Percentiles rank a stretch among this genome's conserved stretches.
These are phyloP conservation scores for Syncephalastrum racemosum DNA, from an alignment of 371 early-diverging fungal species.

Conservation along the genomic window DNA sequence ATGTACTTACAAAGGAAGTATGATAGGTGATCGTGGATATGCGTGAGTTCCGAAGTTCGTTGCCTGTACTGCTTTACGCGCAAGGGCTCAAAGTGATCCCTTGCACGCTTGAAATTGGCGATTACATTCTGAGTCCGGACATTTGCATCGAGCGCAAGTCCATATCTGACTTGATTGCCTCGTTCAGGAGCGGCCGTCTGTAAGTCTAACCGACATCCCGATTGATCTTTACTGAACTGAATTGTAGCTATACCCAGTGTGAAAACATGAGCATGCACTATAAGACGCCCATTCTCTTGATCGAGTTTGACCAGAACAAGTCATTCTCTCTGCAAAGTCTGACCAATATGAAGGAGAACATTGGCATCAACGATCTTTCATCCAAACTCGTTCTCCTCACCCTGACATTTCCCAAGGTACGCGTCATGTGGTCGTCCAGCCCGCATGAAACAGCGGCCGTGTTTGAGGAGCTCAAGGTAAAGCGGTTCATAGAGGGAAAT, in stretches of 20 bases:
- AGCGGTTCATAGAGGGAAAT: not conserved
- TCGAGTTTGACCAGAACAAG: conserved; percentile 92
- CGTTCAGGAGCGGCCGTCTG: conserved; percentile 87
- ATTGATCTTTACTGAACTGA: not conserved
- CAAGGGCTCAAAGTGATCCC: conserved; percentile 78
- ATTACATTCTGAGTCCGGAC: conserved; percentile 88
- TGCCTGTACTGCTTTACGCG: conserved; percentile 89
- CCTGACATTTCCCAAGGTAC: conserved; percentile 83
- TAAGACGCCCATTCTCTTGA: conserved; percentile 77
- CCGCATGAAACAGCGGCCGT: conserved; percentile 86
- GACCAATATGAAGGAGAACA: conserved; percentile 59
- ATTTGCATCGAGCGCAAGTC: conserved; percentile 96
- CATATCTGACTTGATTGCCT: conserved; percentile 85
- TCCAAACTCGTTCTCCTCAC: conserved; percentile 82
- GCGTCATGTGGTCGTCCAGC: conserved; percentile 89
- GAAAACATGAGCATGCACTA: conserved; percentile 91
- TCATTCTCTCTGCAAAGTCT: conserved; percentile 71
- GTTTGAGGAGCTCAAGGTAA: conserved; percentile 87
- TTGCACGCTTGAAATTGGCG: conserved; percentile 91
- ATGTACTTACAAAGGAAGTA: not conserved
- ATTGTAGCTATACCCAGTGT: conserved; percentile 78
- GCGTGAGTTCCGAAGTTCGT: conserved; percentile 91
- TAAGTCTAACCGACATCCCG: conserved; percentile 33
- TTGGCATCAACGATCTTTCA: conserved; percentile 57
- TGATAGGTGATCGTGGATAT: conserved; percentile 82